These are phyloP conservation scores for Decorospora gaudefroyi DNA, from an alignment of 2,329 filamentous ascomycete species.

Conservation along the genomic window DNA sequence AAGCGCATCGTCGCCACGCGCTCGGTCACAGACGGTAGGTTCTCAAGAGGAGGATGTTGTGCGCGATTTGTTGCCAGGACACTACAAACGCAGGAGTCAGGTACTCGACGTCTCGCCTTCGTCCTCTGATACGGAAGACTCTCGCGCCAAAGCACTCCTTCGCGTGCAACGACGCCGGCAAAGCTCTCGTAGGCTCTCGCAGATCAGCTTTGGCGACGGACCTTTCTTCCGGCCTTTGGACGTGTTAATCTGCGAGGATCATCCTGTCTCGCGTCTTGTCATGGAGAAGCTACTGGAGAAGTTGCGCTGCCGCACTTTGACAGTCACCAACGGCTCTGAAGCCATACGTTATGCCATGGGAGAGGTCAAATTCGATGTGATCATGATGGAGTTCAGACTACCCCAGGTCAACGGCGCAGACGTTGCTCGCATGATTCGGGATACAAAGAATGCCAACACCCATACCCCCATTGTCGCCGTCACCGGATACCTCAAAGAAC, in stretches of 20 bases:
- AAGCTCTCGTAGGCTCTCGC: slow-evolving; percentile 90
- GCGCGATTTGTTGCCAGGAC: slow-evolving; percentile 65
- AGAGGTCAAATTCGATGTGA: slow-evolving; percentile 98
- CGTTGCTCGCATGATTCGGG: slow-evolving; percentile 95
- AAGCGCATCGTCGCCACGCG: slow-evolving; percentile 60
- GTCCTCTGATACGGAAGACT: slow-evolving; percentile 95
- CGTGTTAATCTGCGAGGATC: slow-evolving; percentile 95
- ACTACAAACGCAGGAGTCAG: slow-evolving; percentile 90
- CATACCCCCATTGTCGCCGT: slow-evolving; percentile 95
- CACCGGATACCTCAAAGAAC: slow-evolving; percentile 95
- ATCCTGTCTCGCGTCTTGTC: slow-evolving; percentile 95
- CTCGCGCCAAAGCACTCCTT: slow-evolving; percentile 85
- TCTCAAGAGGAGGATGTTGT: slow-evolving; percentile 88
- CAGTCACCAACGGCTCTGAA: slow-evolving; percentile 85
- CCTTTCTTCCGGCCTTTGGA: slow-evolving; percentile 90
- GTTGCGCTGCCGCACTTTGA: slow-evolving; percentile 89
- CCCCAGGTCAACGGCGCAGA: slow-evolving; percentile 95
- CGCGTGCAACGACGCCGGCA: slow-evolving; percentile 93
- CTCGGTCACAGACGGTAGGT: slow-evolving; percentile 88
- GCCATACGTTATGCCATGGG: slow-evolving; percentile 92
- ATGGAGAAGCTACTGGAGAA: slow-evolving; percentile 98
- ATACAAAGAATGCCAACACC: slow-evolving; percentile 93
- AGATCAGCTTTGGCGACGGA: slow-evolving; percentile 81
- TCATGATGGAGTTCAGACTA: slow-evolving; percentile 96
- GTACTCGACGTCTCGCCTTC: slow-evolving; percentile 96